phyloP scores from a whole-genome alignment of 2,329 filamentous ascomycete species.

The Penicillium thymicola region DNA sequence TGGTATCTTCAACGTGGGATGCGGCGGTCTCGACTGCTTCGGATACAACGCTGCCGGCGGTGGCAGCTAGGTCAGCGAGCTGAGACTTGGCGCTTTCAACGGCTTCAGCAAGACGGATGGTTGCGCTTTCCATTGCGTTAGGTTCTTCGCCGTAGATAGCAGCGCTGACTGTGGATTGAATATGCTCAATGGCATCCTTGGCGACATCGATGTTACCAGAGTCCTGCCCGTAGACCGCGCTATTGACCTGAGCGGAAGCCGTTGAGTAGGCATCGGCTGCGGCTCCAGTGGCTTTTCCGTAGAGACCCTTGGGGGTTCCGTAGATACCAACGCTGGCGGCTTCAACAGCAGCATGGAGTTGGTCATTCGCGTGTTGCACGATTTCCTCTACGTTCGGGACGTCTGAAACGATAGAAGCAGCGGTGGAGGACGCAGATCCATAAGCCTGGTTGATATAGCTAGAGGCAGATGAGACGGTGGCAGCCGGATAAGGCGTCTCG shows the following conservation, averaged over 20 bases:
- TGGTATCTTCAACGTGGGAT: conserved; percentile 45
- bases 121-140: conserved; percentile 34
- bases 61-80: conserved; percentile 32
- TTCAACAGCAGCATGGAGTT: conserved; percentile 57
- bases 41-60: conserved; percentile 33
- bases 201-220: conserved; percentile 53
- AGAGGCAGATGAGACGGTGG: conserved; percentile 47
- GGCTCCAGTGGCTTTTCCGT: conserved; percentile 54
- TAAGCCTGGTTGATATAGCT: conserved; percentile 52
- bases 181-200: conserved; percentile 52
- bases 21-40: conserved; percentile 37
- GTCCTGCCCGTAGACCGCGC: conserved; percentile 55
- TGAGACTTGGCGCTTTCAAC: conserved; percentile 37
- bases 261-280: conserved; percentile 53
- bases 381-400: conserved; percentile 58
- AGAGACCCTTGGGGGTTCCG: conserved; percentile 52
- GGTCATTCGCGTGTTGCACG: conserved; percentile 54
- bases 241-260: conserved; percentile 49
- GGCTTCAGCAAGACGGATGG: conserved; percentile 29
- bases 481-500: conserved; percentile 53
- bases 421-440: conserved; percentile 41
- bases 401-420: conserved; percentile 46
- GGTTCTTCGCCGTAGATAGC: conserved; percentile 54
- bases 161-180: conserved; percentile 53
- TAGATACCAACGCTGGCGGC: conserved; percentile 58